Percentiles rank a stretch among this genome's conserved stretches.
These are phyloP conservation scores for Vitis hybrid DNA, from an alignment of 177 flowering plant species.

Conservation along the genomic window DNA sequence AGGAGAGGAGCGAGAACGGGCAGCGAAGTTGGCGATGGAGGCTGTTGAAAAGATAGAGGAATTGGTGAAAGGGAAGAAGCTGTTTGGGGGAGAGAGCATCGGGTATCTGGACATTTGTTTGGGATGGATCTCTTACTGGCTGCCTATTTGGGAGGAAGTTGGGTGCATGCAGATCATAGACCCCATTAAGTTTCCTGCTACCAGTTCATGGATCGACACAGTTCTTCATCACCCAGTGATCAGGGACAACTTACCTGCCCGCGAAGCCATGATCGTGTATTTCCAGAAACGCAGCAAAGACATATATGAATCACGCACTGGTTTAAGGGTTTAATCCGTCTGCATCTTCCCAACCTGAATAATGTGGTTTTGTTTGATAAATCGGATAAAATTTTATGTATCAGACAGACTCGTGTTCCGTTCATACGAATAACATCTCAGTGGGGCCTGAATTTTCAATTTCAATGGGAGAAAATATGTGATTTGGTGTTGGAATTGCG, in stretches of 20 bases:
- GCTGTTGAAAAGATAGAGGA: conserved; percentile 18
- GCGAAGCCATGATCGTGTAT: no score
- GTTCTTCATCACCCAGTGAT: conserved; percentile 10
- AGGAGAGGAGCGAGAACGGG: conserved; percentile 16
- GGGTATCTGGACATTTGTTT: conserved; percentile 30
- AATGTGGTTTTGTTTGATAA: no score
- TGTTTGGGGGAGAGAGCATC: conserved; percentile 23
- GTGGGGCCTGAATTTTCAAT: no score
- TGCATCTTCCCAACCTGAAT: no score
- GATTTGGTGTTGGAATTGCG: no score
- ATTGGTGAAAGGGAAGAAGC: conserved; percentile 13
- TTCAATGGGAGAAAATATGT: no score
- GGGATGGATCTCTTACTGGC: conserved; percentile 25
- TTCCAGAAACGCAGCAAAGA: no score
- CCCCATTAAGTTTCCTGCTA: conserved; percentile 21
- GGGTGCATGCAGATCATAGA: conserved; percentile 24
- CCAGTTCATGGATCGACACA: conserved; percentile 19
- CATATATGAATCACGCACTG: conserved; percentile 1
- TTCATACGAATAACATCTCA: no score
- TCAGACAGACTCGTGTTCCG: no score
- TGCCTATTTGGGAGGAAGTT: conserved; percentile 36
- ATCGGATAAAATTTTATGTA: no score
- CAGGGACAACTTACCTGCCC: no score
- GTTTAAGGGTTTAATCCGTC: no score
- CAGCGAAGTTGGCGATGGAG: background rate